Base-by-base conservation (phyloP, 768 basidiomycete genomes). In the Suillus decipiens region DNA sequence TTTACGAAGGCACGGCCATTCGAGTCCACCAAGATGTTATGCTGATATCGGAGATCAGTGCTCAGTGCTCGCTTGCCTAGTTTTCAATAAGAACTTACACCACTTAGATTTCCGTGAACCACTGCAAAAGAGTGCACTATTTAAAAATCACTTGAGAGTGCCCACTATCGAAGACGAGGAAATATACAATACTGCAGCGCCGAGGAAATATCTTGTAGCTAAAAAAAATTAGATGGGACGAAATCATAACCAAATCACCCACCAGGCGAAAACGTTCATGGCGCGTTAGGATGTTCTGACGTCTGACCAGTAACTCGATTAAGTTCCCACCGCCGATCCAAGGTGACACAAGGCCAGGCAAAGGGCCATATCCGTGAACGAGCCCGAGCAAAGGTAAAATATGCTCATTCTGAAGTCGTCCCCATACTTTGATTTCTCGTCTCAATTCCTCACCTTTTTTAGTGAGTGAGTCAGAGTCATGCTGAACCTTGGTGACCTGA, bases 311-410 rank as follows among this genome's bases (percentile, higher is more conserved):
- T 61, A 78, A 77, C 60, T 75, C 75, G 41, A 70, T 76, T 8
- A 78, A 70, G 61, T 70, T 78, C n/a, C 80, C 79, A 53, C 78
- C 70, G 41, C 78, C 72, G 58, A 76, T 66, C 79, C 80, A 81
- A 19, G 80, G 80, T 56, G 78, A 79, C 1, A 80, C 79, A 74
- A 81, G 75, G 10, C 75, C 72, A 36, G 54, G 51, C 33, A 62
- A 77, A 24, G 70, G 73, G 17, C 78, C 78, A 63, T 78, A 78
- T 55, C 74, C 76, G 17, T 73, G 71, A 22, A 73, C 70, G 2
- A 72, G 75, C 15, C 80, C 80, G 47, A 72, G 70, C 0, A 81
- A 69, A 47, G 73, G 69, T 31, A 81, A 66, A 19, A 81, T 70
- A 41, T 80, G 69, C n/a, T 77, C 75, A 64, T 79, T 79, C 19